These are phyloP conservation scores for Cutaneotrichosporon cavernicola DNA, from an alignment of 1,284 basidiomycete genomes.

Conservation along the genomic window DNA sequence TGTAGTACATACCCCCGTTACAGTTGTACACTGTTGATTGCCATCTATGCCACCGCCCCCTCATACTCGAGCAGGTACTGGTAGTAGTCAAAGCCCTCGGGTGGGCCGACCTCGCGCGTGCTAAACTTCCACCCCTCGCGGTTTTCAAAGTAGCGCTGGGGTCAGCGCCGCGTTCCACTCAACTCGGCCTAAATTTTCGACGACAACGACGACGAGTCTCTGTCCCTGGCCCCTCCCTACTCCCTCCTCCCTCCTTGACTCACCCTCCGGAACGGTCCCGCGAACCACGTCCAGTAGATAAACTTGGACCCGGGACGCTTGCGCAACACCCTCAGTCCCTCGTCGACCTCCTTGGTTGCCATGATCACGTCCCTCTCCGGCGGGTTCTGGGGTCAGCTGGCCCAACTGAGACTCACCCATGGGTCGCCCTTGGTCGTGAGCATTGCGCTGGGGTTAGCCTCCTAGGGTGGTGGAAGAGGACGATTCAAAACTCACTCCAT, in stretches of 20 bases:
- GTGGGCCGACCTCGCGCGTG: conserved; percentile 46
- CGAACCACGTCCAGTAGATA: conserved; percentile 59
- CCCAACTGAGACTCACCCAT: conserved; percentile 62
- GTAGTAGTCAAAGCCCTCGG: conserved; percentile 82
- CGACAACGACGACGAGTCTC: no score
- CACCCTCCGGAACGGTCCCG: neutral
- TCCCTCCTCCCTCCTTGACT: neutral
- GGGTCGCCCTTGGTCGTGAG: conserved; percentile 83
- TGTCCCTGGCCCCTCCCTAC: no score
- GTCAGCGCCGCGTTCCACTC: neutral
- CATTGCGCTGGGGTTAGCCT: conserved; percentile 61
- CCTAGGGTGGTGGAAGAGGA: neutral
- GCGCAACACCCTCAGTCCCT: conserved; percentile 70
- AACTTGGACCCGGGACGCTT: conserved; percentile 62
- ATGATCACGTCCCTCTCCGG: conserved; percentile 70
- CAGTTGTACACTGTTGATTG: conserved; percentile 9
- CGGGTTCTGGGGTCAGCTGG: conserved; percentile 64
- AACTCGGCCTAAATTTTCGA: no score
- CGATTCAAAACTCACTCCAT: conserved; percentile 64
- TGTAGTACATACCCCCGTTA: conserved; percentile 9
- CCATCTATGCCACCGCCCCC: neutral
- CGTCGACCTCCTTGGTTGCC: conserved; percentile 76
- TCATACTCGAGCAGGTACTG: conserved; percentile 61
- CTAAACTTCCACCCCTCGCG: conserved; percentile 40
- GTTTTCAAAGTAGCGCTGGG: conserved; percentile 60